These are phyloP conservation scores for Leucocoprinus birnbaumii DNA, from an alignment of 768 basidiomycete species.

Conservation along the genomic window DNA sequence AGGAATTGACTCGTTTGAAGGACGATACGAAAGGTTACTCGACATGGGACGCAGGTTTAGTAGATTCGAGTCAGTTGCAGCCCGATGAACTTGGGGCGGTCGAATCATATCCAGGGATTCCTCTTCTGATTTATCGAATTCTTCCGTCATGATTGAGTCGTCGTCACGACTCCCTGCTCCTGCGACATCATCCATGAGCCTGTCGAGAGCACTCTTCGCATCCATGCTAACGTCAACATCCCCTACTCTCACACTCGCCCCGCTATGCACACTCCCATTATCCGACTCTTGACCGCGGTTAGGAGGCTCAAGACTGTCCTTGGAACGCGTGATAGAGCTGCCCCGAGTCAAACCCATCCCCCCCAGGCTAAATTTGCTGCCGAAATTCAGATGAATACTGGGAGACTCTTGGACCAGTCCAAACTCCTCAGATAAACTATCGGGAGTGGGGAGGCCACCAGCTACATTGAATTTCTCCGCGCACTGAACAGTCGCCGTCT, in stretches of 20 bases:
- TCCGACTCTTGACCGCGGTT: neutral
- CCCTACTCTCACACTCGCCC: conserved; percentile 37
- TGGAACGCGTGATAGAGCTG: conserved; percentile 13
- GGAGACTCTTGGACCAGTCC: conserved; percentile 23
- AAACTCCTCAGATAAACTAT: conserved; percentile 27
- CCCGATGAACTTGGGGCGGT: conserved; percentile 39
- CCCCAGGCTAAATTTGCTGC: conserved; percentile 42
- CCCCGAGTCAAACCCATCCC: conserved; percentile 28
- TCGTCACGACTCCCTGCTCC: conserved; percentile 36
- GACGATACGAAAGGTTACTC: conserved; percentile 39
- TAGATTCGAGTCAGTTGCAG: conserved; percentile 49
- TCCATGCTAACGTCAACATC: conserved; percentile 62
- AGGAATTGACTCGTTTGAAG: conserved; percentile 35
- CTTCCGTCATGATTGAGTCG: conserved; percentile 40
- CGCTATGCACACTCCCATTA: conserved; percentile 21
- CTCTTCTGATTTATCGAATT: conserved; percentile 30
- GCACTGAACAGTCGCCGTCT: conserved; percentile 46
- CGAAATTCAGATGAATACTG: conserved; percentile 42
- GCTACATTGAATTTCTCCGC: conserved; percentile 38
- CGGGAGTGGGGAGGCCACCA: conserved; percentile 15
- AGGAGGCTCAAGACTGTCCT: neutral
- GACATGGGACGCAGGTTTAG: conserved; percentile 32
- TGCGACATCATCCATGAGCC: conserved; percentile 70
- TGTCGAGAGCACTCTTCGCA: conserved; percentile 70
- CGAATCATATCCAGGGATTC: conserved; percentile 12